These are phyloP conservation scores for Hygrophorus russula DNA, from an alignment of 768 basidiomycete genomes.

Conservation along the genomic window DNA sequence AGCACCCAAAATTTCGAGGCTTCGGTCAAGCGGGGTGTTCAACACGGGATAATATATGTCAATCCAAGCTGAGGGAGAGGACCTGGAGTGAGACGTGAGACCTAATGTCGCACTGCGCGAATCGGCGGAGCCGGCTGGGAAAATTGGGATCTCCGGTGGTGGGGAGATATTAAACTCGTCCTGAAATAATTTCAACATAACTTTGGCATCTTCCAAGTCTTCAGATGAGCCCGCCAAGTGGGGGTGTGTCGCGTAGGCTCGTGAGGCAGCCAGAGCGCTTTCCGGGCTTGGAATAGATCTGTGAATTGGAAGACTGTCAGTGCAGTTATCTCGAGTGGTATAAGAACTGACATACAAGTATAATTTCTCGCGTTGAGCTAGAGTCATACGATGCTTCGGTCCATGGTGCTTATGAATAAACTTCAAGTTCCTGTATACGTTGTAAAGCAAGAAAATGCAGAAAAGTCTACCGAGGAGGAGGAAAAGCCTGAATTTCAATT, in stretches of 20 bases:
- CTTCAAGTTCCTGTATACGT: too few relatives aligned
- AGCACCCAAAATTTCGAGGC: slow-evolving; percentile 52
- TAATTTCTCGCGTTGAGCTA: slow-evolving; percentile 14
- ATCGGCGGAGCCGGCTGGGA: slow-evolving; percentile 53
- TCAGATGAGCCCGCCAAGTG: slow-evolving; percentile 60
- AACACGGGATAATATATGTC: slow-evolving; percentile 84
- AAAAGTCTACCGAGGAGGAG: too few relatives aligned
- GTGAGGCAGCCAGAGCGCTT: slow-evolving; percentile 48
- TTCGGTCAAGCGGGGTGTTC: slow-evolving; percentile 65
- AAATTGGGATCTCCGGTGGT: slow-evolving; percentile 42
- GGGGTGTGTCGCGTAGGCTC: slow-evolving; percentile 52
- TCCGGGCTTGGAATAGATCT: slow-evolving; percentile 47
- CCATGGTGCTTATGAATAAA: too few relatives aligned
- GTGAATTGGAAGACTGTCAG: not conserved
- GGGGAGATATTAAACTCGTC: slow-evolving; percentile 42
- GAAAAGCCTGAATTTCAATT: too few relatives aligned
- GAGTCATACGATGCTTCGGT: not conserved
- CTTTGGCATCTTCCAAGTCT: slow-evolving; percentile 53
- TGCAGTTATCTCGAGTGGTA: not conserved
- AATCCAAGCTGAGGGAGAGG: slow-evolving; percentile 64
- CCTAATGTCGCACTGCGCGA: slow-evolving; percentile 59
- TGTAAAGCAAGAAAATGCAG: too few relatives aligned
- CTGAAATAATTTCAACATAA: slow-evolving; percentile 59
- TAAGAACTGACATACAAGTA: slow-evolving; percentile 13
- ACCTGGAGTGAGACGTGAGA: slow-evolving; percentile 28